Evolutionary conservation across 257 asterid species (phyloP).

Genomic region (Capsicum baccatum): DNA sequence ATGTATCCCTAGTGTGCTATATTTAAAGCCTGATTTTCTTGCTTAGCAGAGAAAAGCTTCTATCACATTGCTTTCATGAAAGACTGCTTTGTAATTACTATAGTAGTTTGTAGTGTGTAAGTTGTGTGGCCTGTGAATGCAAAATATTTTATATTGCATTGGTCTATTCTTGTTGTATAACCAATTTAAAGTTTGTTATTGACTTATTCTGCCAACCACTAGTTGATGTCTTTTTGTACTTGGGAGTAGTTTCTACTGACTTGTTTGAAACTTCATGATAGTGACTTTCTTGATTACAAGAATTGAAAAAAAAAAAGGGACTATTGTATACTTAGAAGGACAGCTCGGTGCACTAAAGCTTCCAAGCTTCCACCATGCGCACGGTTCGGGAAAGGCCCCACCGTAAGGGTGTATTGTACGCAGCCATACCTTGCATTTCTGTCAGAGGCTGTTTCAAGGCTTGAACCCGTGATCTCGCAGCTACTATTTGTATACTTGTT

Average conservation of each 20-base stretch:
- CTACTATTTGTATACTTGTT: not conserved
- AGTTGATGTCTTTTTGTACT: not conserved
- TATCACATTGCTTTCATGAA: conserved; percentile 2
- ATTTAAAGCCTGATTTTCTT: not conserved
- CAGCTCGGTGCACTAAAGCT: too few species aligned
- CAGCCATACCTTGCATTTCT: too few species aligned
- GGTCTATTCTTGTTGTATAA: conserved; percentile 23
- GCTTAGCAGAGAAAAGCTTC: conserved; percentile 26
- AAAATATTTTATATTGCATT: conserved; percentile 26
- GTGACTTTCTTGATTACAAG: not conserved
- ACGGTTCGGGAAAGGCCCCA: too few species aligned
- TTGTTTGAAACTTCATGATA: not conserved
- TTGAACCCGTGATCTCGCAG: too few species aligned
- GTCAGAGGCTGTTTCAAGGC: too few species aligned
- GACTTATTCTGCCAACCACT: not conserved
- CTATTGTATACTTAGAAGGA: too few species aligned
- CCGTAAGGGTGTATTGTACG: too few species aligned
- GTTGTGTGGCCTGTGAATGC: conserved; percentile 27
- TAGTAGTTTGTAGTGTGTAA: not conserved
- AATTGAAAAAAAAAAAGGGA: not conserved
- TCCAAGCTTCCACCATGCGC: too few species aligned
- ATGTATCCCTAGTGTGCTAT: conserved; percentile 22
- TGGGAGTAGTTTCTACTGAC: not conserved
- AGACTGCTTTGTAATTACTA: conserved; percentile 20
- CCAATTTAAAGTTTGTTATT: conserved; percentile 7